A percentile compares a stretch with the other conserved stretches of the same genome.
These are phyloP conservation scores for Panaeolus papilionaceus DNA, from an alignment of 768 basidiomycete genomes.

Conservation along the genomic window DNA sequence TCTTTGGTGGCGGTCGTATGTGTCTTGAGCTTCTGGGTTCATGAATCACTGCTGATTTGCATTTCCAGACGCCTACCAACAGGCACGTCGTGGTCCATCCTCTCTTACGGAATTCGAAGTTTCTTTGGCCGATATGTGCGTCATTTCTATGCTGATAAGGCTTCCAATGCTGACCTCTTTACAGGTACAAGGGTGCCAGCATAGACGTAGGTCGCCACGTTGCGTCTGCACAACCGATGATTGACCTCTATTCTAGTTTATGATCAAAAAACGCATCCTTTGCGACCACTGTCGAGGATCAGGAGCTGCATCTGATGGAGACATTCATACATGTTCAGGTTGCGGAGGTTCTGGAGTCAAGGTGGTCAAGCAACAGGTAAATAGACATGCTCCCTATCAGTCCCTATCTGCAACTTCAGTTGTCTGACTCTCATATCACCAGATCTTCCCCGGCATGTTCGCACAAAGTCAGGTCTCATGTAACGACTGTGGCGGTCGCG, in stretches of 20 bases:
- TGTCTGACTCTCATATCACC: conserved; percentile 2
- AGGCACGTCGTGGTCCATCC: conserved; percentile 77
- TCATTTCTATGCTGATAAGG: conserved; percentile 15
- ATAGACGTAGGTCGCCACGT: conserved; percentile 66
- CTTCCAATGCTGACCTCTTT: conserved; percentile 20
- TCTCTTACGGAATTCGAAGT: conserved; percentile 87
- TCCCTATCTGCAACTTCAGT: not conserved
- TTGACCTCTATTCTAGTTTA: conserved; percentile 64
- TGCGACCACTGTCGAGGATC: conserved; percentile 98
- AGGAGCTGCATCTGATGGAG: conserved; percentile 87
- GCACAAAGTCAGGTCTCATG: conserved; percentile 87
- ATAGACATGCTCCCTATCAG: not conserved
- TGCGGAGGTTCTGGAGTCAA: conserved; percentile 90
- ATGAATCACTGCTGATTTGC: not conserved
- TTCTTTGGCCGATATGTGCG: conserved; percentile 82
- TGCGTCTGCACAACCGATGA: not conserved
- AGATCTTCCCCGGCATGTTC: conserved; percentile 96
- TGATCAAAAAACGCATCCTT: conserved; percentile 88
- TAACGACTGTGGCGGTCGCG: conserved; percentile 85
- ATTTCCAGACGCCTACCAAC: conserved; percentile 55
- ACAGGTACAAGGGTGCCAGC: conserved; percentile 82
- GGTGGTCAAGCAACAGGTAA: conserved; percentile 80
- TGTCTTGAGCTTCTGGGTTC: conserved; percentile 23
- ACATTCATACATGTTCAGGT: conserved; percentile 85
- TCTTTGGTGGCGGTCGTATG: conserved; percentile 88